Evolutionary conservation across 768 basidiomycete species (phyloP), one percentile per base, ranked within the genome.

Genomic region (Pholiota microspora): DNA sequence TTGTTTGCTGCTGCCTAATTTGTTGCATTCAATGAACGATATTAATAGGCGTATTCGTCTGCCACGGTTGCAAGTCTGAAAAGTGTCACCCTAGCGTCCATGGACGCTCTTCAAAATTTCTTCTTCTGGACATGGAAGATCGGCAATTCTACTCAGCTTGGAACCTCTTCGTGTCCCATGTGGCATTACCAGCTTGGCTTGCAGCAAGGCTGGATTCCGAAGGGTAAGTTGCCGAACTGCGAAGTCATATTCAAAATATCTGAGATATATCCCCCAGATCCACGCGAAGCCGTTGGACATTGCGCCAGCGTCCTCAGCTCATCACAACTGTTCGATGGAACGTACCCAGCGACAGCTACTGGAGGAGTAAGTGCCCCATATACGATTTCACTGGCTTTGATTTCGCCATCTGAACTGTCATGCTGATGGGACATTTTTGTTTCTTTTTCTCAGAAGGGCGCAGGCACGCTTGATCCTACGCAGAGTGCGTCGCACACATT

Each of bases 121-220:
- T 96, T 95, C 78, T 95, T 92, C 78, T 97, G 94, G 94, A 94
- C 91, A 0, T 96, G 92, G 91, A 93, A 92, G 71, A 93, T 95
- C 55, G 91, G 92, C 48, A 85, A 88, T 66, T 92, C 90, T n/a
- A 81, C 85, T 3, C 67, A 70, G 1, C 77, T 81, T 38, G 85
- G 84, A 27, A 84, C 81, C 25, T 83, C 89, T 10, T 83, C 86
- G 42, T 73, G 81, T 23, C 90, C 92, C 7, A 81, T 88, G 59
- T 96, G 94, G 94, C 85, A 90, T 51, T 97, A 96, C 74, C 77
- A 82, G 64, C 84, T 94, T 32, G 94, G 94, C n/a, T 72, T 93
- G 52, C 77, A 89, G 63, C 73, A 85, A 53, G 93, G 93, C 7
- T 97, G 91, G 89, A 84, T 96, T 65, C 93, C 94, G 13, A 75